Conservation (phyloP, 2,329 filamentous ascomycete species). For the Rutstroemia sp. region DNA sequence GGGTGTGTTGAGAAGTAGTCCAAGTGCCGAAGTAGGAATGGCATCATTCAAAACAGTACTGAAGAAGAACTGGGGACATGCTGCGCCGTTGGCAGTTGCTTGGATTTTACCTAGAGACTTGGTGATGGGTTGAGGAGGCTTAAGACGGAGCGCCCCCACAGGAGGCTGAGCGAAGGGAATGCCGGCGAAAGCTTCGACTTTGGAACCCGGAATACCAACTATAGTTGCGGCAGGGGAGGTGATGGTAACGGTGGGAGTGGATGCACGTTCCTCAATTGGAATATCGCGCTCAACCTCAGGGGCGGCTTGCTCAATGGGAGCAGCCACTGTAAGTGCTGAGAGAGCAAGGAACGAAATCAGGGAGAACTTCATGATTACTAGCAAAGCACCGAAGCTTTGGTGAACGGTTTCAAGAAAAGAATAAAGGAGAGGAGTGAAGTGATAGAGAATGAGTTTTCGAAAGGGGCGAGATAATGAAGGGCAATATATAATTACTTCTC, state of each 20-base stretch:
- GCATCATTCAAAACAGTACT: constrained; percentile 37
- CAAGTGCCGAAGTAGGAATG: constrained; percentile 37
- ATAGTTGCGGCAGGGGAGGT: constrained; percentile 13
- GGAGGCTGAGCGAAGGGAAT: constrained; percentile 72
- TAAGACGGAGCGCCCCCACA: constrained; percentile 57
- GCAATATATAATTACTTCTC: too few relatives aligned
- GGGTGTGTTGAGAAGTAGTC: constrained; percentile 44
- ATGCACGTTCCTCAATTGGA: not conserved
- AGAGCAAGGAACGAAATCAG: not conserved
- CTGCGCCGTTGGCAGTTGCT: constrained; percentile 48
- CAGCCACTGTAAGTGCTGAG: not conserved
- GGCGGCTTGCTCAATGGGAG: not conserved
- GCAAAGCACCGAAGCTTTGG: too few relatives aligned
- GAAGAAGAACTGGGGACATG: constrained; percentile 67
- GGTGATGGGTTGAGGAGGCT: constrained; percentile 56
- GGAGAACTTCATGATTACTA: constrained; percentile 3
- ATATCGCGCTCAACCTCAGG: not conserved
- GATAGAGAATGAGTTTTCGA: too few relatives aligned
- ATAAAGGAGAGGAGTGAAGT: too few relatives aligned
- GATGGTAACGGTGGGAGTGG: constrained; percentile 10
- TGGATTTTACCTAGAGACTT: constrained; percentile 51
- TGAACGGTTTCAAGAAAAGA: too few relatives aligned
- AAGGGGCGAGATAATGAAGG: too few relatives aligned
- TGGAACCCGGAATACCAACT: constrained; percentile 8
- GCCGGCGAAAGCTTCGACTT: constrained; percentile 58